Base-by-base conservation (phyloP, 257 asterid species). In the Catharanthus roseus region DNA sequence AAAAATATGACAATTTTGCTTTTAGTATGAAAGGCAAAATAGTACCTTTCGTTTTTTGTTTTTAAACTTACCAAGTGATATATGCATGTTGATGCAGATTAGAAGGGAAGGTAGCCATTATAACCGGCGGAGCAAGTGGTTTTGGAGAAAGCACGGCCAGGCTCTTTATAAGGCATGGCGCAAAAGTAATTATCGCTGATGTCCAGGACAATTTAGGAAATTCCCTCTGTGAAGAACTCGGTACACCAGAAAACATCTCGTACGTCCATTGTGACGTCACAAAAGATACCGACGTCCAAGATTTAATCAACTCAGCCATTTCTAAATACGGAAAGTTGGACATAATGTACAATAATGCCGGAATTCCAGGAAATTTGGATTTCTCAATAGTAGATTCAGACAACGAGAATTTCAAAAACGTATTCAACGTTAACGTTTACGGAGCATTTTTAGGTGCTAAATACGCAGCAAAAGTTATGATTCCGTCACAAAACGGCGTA, bases 71-170 rank as follows among this genome's bases (percentile, higher is more conserved):
- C 55, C 9, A 45, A 19, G 23, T 16, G 55, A 6, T 3, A 4
- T 1, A 49, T 49, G 8, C 55, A 49, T 49, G 4, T 49, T 49
- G 62, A 29, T 73, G 79, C 76, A 88, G 90, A 63, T 72, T 91
- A 66, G 89, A 86, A 70, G 95, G 96, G 28, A 91, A 91, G 72
- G 96, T 91, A 0, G 97, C 95, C 26, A 78, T 89, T 41, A 75
- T 91, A 61, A 91, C 97, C 49, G 97, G 97, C 53, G 97, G 96
- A 15, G 95, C 97, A 6, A 87, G 96, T 75, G 96, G 97, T 19
- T 84, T 91, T 51, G 97, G 97, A 2, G 97, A 86, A 82, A 77
- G 86, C 77, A 82, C 97, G 10, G 95, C 76, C 5, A 56, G 91
- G 54, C 87, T 89, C 3, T 91, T 89, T 76, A 69, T 58, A 15